phyloP scores from a whole-genome alignment of 2,329 filamentous ascomycete species.

The Fusarium sublunatum region DNA sequence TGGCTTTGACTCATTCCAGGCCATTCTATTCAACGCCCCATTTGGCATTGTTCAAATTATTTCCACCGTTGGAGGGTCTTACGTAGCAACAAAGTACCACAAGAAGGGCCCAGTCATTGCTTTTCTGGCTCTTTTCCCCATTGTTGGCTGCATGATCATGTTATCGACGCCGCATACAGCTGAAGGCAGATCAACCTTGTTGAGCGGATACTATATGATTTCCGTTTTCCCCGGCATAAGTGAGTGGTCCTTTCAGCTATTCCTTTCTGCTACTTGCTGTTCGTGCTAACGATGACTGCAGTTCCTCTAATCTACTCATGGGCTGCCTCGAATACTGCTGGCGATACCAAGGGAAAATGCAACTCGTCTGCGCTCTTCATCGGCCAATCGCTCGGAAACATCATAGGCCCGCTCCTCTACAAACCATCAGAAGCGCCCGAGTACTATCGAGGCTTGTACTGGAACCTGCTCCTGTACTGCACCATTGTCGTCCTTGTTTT shows the following conservation, averaged over 20 bases:
- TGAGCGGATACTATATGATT: slow-evolving; percentile 69
- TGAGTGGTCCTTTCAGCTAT: not conserved
- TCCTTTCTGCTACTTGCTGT: fast-evolving
- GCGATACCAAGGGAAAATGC: slow-evolving; percentile 74
- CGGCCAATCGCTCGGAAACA: slow-evolving; percentile 71
- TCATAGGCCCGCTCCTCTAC: slow-evolving; percentile 60
- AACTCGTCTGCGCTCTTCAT: slow-evolving; percentile 71
- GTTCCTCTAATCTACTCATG: slow-evolving; percentile 68
- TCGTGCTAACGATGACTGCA: fast-evolving
- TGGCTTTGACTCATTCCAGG: slow-evolving; percentile 65
- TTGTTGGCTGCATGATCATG: slow-evolving; percentile 61
- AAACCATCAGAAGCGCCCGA: slow-evolving; percentile 49
- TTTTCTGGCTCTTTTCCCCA: slow-evolving; percentile 65
- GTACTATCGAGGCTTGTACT: slow-evolving; percentile 60
- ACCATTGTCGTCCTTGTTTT: slow-evolving; percentile 60
- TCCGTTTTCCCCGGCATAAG: slow-evolving; percentile 66
- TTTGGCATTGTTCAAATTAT: slow-evolving; percentile 71
- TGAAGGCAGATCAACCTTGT: slow-evolving; percentile 53
- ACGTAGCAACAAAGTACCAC: slow-evolving; percentile 63
- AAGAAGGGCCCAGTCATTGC: slow-evolving; percentile 69
- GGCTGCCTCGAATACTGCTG: slow-evolving; percentile 69
- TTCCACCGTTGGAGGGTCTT: slow-evolving; percentile 68
- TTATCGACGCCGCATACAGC: slow-evolving; percentile 60
- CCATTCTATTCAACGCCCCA: slow-evolving; percentile 70
- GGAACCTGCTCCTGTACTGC: slow-evolving; percentile 69